Evolutionary conservation across 441 rosid genomes (phyloP).

Genomic region (Geranium incanum): DNA sequence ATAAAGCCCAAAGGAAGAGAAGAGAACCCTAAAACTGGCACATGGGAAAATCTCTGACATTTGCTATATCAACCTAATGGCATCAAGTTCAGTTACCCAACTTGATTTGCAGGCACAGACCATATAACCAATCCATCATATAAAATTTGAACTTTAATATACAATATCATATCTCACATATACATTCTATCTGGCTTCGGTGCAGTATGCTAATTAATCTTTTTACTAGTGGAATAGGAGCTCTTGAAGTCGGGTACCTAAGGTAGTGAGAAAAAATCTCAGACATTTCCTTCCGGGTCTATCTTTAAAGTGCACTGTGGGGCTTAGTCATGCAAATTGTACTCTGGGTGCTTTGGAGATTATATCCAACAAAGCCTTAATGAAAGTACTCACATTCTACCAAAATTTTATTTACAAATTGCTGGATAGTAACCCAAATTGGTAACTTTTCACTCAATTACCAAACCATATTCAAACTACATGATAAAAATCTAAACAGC

Average conservation of each 20-base stretch:
- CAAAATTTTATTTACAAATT: neutral
- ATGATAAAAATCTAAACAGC: neutral
- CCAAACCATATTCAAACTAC: neutral
- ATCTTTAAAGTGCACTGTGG: neutral
- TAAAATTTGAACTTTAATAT: neutral
- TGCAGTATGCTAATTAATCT: neutral
- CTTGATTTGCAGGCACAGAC: neutral
- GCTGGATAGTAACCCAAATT: neutral
- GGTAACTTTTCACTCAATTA: neutral
- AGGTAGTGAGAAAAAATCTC: too few relatives aligned
- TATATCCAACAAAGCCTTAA: neutral
- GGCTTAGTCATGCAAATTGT: neutral
- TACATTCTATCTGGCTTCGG: neutral
- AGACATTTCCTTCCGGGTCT: neutral
- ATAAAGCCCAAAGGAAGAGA: neutral
- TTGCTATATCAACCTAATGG: neutral
- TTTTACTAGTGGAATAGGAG: neutral
- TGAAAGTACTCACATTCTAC: neutral
- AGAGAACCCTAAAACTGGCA: neutral
- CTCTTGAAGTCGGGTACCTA: neutral
- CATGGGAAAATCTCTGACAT: neutral
- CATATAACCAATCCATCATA: neutral
- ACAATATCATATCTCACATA: neutral
- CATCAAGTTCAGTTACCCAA: conserved; percentile 3
- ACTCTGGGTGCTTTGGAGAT: neutral